A percentile compares a stretch with the other conserved stretches of the same genome.
These are phyloP conservation scores for Zygotorulaspora sp. DNA, from an alignment of 805 yeast species.

Conservation along the genomic window DNA sequence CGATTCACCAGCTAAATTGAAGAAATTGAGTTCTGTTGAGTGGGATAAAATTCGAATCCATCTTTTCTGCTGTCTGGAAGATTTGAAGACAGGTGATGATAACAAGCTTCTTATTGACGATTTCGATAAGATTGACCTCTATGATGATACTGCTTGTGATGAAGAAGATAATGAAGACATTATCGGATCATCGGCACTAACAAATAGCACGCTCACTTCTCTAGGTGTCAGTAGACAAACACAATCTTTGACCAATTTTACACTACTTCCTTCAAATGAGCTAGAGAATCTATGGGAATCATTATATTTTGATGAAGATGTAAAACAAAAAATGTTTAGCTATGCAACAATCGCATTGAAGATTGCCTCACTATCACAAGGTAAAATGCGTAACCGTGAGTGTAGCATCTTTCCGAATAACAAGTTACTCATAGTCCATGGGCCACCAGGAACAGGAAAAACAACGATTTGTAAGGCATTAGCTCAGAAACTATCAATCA, in stretches of 20 bases:
- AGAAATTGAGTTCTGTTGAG: conserved; percentile 1
- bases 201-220: conserved; percentile 3
- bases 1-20: conserved; percentile 1
- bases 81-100: conserved; percentile 6
- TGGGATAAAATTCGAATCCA: conserved; percentile 6
- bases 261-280: conserved; percentile 30
- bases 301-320: conserved; percentile 30
- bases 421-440: conserved; percentile 36
- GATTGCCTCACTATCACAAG: conserved; percentile 16
- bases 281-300: conserved; percentile 38
- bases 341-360: conserved; percentile 35
- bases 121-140: conserved; percentile 32
- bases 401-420: conserved; percentile 19
- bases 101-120: conserved; percentile 20
- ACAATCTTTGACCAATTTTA: conserved; percentile 16
- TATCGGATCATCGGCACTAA: conserved; percentile 3
- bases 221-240: conserved; percentile 21
- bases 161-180: conserved; percentile 18
- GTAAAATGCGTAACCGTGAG: conserved; percentile 1
- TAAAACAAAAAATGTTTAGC: conserved; percentile 33
- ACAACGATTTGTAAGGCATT: conserved; percentile 41
- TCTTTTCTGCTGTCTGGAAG: conserved; percentile 18
- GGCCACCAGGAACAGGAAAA: conserved; percentile 48
- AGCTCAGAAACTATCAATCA: conserved; percentile 39
- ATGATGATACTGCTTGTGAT: conserved; percentile 11